phyloP scores from a whole-genome alignment of 2,329 filamentous ascomycete genomes.

The Aspergillus sp. region DNA sequence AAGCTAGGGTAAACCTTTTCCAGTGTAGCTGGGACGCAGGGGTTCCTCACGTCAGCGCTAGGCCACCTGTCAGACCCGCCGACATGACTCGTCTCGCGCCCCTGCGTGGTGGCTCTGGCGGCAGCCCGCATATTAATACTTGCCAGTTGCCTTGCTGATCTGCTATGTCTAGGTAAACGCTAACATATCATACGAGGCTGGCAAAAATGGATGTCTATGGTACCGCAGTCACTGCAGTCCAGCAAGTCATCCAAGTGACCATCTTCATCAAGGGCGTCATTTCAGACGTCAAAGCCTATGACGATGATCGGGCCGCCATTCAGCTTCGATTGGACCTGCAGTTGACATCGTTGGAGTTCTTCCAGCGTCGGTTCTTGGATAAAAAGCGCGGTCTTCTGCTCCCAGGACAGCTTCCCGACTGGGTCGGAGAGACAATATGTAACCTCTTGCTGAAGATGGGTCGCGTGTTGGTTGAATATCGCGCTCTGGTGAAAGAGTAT shows the following conservation, averaged over 20 bases:
- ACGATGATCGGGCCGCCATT: constrained; percentile 29
- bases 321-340: constrained; percentile 29
- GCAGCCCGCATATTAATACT: too few species aligned
- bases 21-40: too few species aligned
- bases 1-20: too few species aligned
- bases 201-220: constrained; percentile 31
- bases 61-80: not conserved
- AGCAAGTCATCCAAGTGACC: constrained; percentile 30
- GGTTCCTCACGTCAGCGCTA: not conserved
- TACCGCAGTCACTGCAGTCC: constrained; percentile 30
- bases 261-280: constrained; percentile 35
- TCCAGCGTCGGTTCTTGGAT: constrained; percentile 27
- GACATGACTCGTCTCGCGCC: too few species aligned
- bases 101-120: too few species aligned
- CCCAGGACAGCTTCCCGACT: constrained; percentile 19
- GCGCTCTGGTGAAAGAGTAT: not conserved
- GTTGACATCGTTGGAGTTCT: constrained; percentile 28
- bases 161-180: too few species aligned
- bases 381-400: constrained; percentile 27
- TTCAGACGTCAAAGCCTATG: constrained; percentile 30
- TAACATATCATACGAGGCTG: too few species aligned
- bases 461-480: not conserved
- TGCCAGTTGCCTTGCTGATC: too few species aligned
- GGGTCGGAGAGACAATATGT: not conserved
- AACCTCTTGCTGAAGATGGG: constrained; percentile 2